A percentile compares a stretch with the other conserved stretches of the same genome.
Conservation (phyloP, 768 basidiomycete species). For the Gyrodon lividus region DNA sequence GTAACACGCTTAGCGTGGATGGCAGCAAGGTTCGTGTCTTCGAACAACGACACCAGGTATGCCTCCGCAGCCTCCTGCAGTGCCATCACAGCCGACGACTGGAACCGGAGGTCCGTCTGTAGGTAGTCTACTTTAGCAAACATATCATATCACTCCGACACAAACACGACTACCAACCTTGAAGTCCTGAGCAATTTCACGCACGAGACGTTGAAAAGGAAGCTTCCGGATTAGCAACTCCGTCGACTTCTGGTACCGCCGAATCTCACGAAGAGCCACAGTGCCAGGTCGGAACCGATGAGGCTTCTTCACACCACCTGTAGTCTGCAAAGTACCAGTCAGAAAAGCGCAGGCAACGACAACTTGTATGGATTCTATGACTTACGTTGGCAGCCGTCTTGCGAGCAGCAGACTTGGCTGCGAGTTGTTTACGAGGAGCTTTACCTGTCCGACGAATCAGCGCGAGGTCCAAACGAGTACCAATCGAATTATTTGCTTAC, state of each 20-base stretch:
- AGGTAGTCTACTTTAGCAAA: too few relatives aligned
- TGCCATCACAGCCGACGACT: slow-evolving; percentile 83
- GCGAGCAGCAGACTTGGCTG: slow-evolving; percentile 59
- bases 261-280: slow-evolving; percentile 87
- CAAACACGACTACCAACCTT: slow-evolving; percentile 50
- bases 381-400: slow-evolving; percentile 48
- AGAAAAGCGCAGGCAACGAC: neutral
- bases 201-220: slow-evolving; percentile 87
- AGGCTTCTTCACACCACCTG: too few relatives aligned
- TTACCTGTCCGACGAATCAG: slow-evolving; percentile 37
- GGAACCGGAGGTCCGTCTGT: slow-evolving; percentile 79
- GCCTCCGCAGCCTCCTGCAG: slow-evolving; percentile 82
- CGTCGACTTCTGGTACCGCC: slow-evolving; percentile 86
- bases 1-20: slow-evolving; percentile 82
- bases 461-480: neutral
- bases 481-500: slow-evolving; percentile 32
- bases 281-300: too few relatives aligned
- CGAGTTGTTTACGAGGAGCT: slow-evolving; percentile 71
- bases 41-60: slow-evolving; percentile 70
- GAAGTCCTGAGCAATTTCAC: slow-evolving; percentile 91
- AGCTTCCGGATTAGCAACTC: slow-evolving; percentile 85
- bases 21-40: slow-evolving; percentile 79
- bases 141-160: neutral
- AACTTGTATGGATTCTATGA: slow-evolving; percentile 7
- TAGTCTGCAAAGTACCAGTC: slow-evolving; percentile 36